These are phyloP conservation scores for Mucor sp. DNA, from an alignment of 371 early-diverging fungal species.

Conservation along the genomic window DNA sequence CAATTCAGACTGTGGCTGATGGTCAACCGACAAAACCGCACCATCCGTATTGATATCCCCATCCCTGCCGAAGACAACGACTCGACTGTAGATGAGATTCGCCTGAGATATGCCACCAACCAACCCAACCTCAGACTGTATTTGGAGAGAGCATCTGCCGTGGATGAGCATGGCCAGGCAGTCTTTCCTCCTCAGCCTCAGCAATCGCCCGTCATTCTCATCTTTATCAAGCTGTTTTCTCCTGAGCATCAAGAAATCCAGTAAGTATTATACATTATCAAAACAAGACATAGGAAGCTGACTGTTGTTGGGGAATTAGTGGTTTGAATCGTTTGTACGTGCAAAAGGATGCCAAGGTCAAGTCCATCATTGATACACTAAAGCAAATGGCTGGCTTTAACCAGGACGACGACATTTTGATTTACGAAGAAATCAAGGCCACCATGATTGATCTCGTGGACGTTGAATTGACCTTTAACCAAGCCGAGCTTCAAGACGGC, in stretches of 20 bases:
- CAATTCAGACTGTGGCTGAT: constrained; percentile 86
- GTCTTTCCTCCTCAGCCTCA: constrained; percentile 17
- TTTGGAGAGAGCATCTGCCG: constrained; percentile 16
- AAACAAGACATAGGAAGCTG: not conserved
- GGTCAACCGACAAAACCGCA: constrained; percentile 88
- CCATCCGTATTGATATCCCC: constrained; percentile 83
- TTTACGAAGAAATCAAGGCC: constrained; percentile 94
- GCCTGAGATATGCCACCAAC: constrained; percentile 22
- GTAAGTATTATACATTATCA: constrained; percentile 1
- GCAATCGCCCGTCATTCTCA: constrained; percentile 6
- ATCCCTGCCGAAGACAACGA: constrained; percentile 35
- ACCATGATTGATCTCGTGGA: constrained; percentile 83
- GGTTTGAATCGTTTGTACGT: constrained; percentile 63
- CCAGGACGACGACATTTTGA: constrained; percentile 51
- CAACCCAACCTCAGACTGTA: constrained; percentile 28
- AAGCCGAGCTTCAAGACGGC: constrained; percentile 86
- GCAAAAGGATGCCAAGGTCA: constrained; percentile 54
- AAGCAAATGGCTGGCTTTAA: constrained; percentile 57
- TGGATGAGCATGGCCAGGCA: constrained; percentile 5
- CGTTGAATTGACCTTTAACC: constrained; percentile 59
- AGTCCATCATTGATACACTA: constrained; percentile 59
- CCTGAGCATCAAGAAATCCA: constrained; percentile 25
- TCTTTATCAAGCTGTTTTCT: constrained; percentile 30
- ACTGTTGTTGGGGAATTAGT: constrained; percentile 12
- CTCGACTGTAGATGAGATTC: constrained; percentile 28